Percentiles rank a stretch among this genome's conserved stretches.
Conservation (phyloP, 306 rosid genomes). For the Leucaena leucocephala region DNA sequence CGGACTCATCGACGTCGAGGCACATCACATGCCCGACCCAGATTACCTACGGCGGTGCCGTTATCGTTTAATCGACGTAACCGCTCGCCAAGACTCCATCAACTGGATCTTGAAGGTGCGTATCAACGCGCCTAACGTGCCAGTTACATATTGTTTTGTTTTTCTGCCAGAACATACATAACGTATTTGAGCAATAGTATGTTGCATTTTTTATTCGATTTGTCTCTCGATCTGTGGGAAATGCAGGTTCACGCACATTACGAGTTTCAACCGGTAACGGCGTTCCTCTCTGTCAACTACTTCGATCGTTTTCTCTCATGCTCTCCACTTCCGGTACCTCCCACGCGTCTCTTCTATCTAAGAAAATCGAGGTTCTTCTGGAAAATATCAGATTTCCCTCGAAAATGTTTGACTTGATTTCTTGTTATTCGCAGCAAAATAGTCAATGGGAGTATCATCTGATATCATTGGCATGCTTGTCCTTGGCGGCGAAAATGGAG, state of each 20-base stretch:
- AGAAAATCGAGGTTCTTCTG: neutral
- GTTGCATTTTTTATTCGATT: neutral
- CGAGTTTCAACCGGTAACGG: conserved; percentile 64
- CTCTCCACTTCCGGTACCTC: conserved; percentile 55
- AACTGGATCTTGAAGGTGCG: conserved; percentile 77
- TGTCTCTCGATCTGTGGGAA: conserved; percentile 9
- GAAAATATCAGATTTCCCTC: neutral
- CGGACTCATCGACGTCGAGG: conserved; percentile 38
- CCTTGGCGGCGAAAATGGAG: conserved; percentile 85
- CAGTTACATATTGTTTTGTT: neutral
- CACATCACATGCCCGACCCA: conserved; percentile 46
- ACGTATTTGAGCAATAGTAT: neutral
- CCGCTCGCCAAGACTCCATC: conserved; percentile 65
- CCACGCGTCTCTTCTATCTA: neutral
- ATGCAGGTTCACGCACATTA: conserved; percentile 66
- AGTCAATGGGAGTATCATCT: conserved; percentile 73
- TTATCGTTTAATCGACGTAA: conserved; percentile 48
- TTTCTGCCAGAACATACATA: neutral
- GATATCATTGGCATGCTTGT: conserved; percentile 74
- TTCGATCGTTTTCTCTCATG: conserved; percentile 77
- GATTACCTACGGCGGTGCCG: conserved; percentile 53
- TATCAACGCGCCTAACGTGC: neutral
- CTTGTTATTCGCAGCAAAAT: conserved; percentile 26
- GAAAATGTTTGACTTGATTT: neutral
- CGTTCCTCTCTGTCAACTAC: conserved; percentile 73